phyloP scores from a whole-genome alignment of 805 yeast genomes.

The Yamadazyma phyllophila region DNA sequence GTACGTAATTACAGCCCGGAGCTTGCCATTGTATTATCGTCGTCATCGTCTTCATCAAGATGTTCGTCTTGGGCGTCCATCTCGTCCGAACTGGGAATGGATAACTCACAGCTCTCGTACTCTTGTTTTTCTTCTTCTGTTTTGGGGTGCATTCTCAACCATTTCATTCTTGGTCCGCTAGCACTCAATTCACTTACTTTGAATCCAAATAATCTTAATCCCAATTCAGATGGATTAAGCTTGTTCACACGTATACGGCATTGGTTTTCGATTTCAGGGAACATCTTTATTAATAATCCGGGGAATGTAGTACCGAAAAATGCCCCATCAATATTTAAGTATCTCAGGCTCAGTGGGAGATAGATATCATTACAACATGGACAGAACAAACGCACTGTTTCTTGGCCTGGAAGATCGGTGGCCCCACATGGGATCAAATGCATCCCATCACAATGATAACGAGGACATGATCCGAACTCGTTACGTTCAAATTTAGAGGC shows the following conservation, averaged over 20 bases:
- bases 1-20: constrained; percentile 18
- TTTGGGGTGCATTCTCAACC: constrained; percentile 82
- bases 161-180: constrained; percentile 92
- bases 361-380: constrained; percentile 93
- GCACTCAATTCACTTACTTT: constrained; percentile 68
- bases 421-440: constrained; percentile 89
- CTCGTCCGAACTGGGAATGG: constrained; percentile 38
- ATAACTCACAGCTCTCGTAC: constrained; percentile 61
- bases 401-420: constrained; percentile 86
- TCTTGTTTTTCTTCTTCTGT: constrained; percentile 61
- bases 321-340: constrained; percentile 90
- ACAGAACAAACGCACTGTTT: constrained; percentile 88
- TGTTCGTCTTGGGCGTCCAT: constrained; percentile 18
- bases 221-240: constrained; percentile 53
- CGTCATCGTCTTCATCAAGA: constrained; percentile 20
- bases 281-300: constrained; percentile 85
- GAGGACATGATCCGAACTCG: constrained; percentile 89
- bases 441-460: constrained; percentile 86
- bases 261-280: constrained; percentile 84
- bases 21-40: constrained; percentile 46
- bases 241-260: constrained; percentile 53
- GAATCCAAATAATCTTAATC: constrained; percentile 85
- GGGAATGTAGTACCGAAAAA: constrained; percentile 96
- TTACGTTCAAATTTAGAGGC: constrained; percentile 90
- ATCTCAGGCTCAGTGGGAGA: constrained; percentile 82